Evolutionary conservation across 768 basidiomycete species (phyloP).

Genomic region (Lepiota venenata): DNA sequence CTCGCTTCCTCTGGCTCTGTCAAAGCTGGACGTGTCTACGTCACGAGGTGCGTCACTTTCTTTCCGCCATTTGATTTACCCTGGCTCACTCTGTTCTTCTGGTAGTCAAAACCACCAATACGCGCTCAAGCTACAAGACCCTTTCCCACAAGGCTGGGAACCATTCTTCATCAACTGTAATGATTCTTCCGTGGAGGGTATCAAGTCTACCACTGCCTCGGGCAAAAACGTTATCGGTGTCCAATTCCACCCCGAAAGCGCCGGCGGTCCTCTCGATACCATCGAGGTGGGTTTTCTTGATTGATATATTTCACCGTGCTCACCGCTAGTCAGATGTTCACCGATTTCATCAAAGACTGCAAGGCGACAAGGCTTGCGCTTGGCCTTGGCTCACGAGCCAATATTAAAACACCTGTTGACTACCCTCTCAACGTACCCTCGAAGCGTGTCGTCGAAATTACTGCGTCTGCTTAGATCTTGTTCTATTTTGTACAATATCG

Average conservation of each 20-base stretch:
- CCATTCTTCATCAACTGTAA: constrained; percentile 99
- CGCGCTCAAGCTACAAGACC: constrained; percentile 89
- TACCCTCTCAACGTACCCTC: constrained; percentile 21
- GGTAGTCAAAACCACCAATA: constrained; percentile 95
- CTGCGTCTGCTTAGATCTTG: constrained; percentile 14
- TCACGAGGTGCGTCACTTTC: constrained; percentile 64
- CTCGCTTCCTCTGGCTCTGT: constrained; percentile 92
- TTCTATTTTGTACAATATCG: not conserved
- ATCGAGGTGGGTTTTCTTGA: constrained; percentile 67
- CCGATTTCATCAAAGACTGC: constrained; percentile 86
- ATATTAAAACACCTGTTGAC: constrained; percentile 17
- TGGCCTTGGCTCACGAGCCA: constrained; percentile 15
- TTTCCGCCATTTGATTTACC: not conserved
- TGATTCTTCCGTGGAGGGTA: constrained; percentile 97
- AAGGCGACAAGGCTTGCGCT: constrained; percentile 47
- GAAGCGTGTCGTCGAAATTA: constrained; percentile 15
- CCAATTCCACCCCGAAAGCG: constrained; percentile 98
- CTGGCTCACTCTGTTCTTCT: constrained; percentile 8
- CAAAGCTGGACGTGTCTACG: constrained; percentile 94
- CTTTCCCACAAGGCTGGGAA: constrained; percentile 96
- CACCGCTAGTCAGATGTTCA: constrained; percentile 70
- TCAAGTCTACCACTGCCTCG: constrained; percentile 88
- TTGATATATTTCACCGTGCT: constrained; percentile 2
- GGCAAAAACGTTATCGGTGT: constrained; percentile 96
- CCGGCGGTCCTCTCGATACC: constrained; percentile 97